Evolutionary conservation across 768 basidiomycete species (phyloP).

Genomic region (Suillus paluster): DNA sequence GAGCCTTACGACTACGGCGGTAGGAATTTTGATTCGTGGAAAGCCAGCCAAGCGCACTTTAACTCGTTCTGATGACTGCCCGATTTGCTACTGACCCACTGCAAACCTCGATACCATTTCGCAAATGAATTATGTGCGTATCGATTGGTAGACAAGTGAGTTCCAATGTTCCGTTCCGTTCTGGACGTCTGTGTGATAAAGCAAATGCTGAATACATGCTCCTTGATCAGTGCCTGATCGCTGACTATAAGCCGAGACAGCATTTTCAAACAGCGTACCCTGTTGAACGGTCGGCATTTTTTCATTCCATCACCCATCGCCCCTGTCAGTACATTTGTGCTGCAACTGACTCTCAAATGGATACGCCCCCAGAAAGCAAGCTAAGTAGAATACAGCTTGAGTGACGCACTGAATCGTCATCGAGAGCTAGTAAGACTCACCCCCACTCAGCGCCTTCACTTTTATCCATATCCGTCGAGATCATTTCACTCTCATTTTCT

Average conservation of each 20-base stretch:
- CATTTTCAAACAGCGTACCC: not conserved
- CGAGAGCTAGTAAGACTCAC: not conserved
- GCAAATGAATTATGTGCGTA: not conserved
- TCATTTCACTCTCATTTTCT: constrained; percentile 2
- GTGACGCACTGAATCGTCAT: not conserved
- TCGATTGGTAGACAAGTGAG: not conserved
- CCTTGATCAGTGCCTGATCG: constrained; percentile 2
- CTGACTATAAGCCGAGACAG: not conserved
- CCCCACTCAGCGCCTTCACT: not conserved
- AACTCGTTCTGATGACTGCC: not conserved
- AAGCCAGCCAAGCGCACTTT: not conserved
- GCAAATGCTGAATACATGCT: not conserved
- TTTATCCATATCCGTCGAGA: constrained; percentile 1
- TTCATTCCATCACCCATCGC: not conserved
- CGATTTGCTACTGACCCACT: not conserved
- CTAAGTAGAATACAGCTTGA: not conserved
- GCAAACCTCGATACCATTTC: not conserved
- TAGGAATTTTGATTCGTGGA: not conserved
- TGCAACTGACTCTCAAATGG: not conserved
- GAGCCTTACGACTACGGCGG: not conserved
- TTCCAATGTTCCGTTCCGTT: not conserved
- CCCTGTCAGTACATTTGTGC: not conserved
- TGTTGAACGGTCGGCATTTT: not conserved
- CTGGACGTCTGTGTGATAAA: not conserved
- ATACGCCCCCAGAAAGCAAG: not conserved